A percentile compares a stretch with the other conserved stretches of the same genome.
Conservation (phyloP, 2,329 filamentous ascomycete genomes). For the Chalara sp. region DNA sequence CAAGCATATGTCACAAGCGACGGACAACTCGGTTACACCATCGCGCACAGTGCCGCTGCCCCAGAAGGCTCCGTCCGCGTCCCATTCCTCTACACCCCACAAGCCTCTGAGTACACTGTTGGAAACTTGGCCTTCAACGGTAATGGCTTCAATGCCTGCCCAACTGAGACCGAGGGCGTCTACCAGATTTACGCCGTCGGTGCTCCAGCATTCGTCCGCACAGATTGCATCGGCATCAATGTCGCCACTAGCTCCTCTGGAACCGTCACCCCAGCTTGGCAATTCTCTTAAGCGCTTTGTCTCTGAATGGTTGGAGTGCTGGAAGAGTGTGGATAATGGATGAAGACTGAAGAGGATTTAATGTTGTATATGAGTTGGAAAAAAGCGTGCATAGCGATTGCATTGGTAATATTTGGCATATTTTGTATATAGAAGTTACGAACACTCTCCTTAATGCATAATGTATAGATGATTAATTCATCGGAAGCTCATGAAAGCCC, state of each 20-base stretch:
- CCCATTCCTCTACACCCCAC: neutral
- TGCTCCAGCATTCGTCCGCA: neutral
- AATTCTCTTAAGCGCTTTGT: neutral
- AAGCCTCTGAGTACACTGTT: neutral
- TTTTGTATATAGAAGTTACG: too few relatives aligned
- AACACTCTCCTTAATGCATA: too few relatives aligned
- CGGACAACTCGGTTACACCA: constrained; percentile 49
- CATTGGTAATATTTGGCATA: too few relatives aligned
- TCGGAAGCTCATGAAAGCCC: too few relatives aligned
- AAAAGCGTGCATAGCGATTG: too few relatives aligned
- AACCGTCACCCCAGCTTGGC: neutral
- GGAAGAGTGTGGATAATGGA: too few relatives aligned
- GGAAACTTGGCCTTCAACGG: neutral
- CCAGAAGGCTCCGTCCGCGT: neutral
- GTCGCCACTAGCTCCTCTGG: neutral
- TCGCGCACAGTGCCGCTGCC: constrained; percentile 25
- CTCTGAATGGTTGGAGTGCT: too few relatives aligned
- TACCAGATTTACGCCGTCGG: neutral
- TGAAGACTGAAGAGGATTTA: too few relatives aligned
- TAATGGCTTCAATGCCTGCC: neutral
- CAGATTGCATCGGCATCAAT: neutral
- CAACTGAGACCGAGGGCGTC: neutral
- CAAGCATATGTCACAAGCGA: constrained; percentile 47
- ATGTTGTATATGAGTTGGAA: too few relatives aligned
- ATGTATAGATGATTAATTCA: too few relatives aligned